A percentile compares a stretch with the other conserved stretches of the same genome.
phyloP scores from a whole-genome alignment of 371 early-diverging fungal species.

The Apophysomyces trapeziformis region DNA sequence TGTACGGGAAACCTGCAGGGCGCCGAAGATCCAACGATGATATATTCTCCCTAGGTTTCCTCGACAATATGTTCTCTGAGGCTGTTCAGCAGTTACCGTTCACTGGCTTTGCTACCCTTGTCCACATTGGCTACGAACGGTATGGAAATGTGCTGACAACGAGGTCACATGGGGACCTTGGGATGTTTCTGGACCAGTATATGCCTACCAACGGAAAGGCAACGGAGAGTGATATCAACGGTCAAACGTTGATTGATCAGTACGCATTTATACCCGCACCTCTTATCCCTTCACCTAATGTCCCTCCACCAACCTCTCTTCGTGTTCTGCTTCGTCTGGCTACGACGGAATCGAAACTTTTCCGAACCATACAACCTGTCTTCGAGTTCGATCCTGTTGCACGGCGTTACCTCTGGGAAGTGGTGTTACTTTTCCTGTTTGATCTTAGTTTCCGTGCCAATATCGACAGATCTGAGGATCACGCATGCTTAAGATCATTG shows the following conservation, averaged over 20 bases:
- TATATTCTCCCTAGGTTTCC: constrained; percentile 13
- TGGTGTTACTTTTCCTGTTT: constrained; percentile 19
- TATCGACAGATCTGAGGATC: background rate
- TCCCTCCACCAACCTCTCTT: constrained; percentile 15
- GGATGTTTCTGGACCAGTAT: constrained; percentile 9
- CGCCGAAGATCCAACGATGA: background rate
- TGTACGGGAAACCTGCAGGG: constrained; percentile 22
- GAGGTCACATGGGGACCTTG: constrained; percentile 5
- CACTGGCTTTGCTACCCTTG: constrained; percentile 30
- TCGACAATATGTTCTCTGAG: constrained; percentile 15
- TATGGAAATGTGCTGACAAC: constrained; percentile 9
- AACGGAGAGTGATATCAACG: background rate
- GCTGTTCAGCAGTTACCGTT: constrained; percentile 27
- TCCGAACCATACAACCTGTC: constrained; percentile 16
- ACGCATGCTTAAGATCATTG: background rate
- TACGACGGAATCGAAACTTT: background rate
- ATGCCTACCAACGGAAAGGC: background rate
- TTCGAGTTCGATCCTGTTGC: constrained; percentile 35
- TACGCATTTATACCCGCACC: constrained; percentile 19
- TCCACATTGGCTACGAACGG: constrained; percentile 10
- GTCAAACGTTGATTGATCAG: background rate
- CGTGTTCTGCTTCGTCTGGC: constrained; percentile 13
- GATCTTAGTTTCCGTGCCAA: constrained; percentile 28
- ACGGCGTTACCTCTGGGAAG: constrained; percentile 30
- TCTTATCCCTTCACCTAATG: background rate